Conservation (phyloP, 495 filamentous ascomycete genomes). For the Filosporella fistucella region DNA sequence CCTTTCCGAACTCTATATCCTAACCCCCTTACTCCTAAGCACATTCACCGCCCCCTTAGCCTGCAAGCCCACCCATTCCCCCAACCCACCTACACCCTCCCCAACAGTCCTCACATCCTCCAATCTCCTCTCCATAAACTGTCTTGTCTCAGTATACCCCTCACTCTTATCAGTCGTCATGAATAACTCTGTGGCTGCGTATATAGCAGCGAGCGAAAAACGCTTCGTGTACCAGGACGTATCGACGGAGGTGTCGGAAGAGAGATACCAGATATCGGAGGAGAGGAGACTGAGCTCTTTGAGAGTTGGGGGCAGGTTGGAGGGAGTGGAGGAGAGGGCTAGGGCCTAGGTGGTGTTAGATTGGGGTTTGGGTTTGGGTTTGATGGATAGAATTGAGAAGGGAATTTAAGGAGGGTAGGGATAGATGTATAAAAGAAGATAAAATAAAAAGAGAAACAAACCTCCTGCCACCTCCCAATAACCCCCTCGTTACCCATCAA, state of each 20-base stretch:
- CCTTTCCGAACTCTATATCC: slow-evolving; percentile 47
- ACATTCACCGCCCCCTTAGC: slow-evolving; percentile 59
- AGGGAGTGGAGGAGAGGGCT: slow-evolving; percentile 78
- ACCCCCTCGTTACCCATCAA: slow-evolving; percentile 67
- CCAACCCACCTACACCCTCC: slow-evolving; percentile 51
- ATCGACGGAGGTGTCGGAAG: slow-evolving; percentile 79
- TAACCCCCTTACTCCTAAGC: slow-evolving; percentile 58
- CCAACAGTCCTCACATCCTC: slow-evolving; percentile 60
- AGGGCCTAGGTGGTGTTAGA: slow-evolving; percentile 55
- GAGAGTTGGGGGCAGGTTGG: slow-evolving; percentile 70
- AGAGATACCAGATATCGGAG: slow-evolving; percentile 83
- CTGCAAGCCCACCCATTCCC: slow-evolving; percentile 75
- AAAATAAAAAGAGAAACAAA: slow-evolving; percentile 37
- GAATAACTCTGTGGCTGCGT: slow-evolving; percentile 81
- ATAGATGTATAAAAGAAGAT: no score
- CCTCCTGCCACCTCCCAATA: slow-evolving; percentile 78
- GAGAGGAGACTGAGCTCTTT: slow-evolving; percentile 73
- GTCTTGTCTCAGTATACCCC: slow-evolving; percentile 66
- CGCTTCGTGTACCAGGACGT: slow-evolving; percentile 89
- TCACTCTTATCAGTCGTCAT: slow-evolving; percentile 81
- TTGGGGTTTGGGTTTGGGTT: not conserved
- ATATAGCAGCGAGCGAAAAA: slow-evolving; percentile 69
- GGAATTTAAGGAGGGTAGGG: not conserved
- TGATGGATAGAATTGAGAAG: slow-evolving; percentile 1
- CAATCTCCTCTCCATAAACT: slow-evolving; percentile 73